These are phyloP conservation scores for Funneliformis mosseae DNA, from an alignment of 192 early-diverging fungal species.

Conservation along the genomic window DNA sequence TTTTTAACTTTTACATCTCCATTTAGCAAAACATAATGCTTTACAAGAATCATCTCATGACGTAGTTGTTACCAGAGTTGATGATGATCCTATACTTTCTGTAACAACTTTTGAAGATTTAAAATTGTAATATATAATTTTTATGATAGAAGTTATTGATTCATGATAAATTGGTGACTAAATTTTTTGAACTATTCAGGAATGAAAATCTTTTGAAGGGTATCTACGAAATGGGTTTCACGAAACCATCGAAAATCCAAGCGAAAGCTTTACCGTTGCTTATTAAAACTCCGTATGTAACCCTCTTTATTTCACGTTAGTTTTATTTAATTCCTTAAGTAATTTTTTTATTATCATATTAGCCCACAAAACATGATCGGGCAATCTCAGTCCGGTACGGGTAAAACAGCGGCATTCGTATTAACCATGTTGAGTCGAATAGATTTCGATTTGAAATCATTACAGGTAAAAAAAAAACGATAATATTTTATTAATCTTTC, in stretches of 20 bases:
- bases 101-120: constrained; percentile 79
- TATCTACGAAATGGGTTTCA: constrained; percentile 91
- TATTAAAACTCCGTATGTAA: constrained; percentile 73
- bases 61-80: constrained; percentile 69
- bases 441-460: constrained; percentile 62
- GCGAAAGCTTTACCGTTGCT: constrained; percentile 90
- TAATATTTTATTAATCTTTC: not conserved
- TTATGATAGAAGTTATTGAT: not conserved
- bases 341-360: constrained; percentile 6
- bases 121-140: constrained; percentile 53
- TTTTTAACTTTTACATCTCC: not conserved
- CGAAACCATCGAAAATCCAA: constrained; percentile 95
- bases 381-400: constrained; percentile 97
- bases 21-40: constrained; percentile 19
- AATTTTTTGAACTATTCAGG: constrained; percentile 50
- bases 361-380: constrained; percentile 96
- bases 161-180: not conserved
- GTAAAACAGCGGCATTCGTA: constrained; percentile 96
- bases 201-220: constrained; percentile 84
- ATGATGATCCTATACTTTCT: constrained; percentile 78
- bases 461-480: constrained; percentile 57
- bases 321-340: not conserved
- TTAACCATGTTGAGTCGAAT: constrained; percentile 91
- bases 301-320: not conserved
- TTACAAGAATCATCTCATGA: constrained; percentile 44